Evolutionary conservation across 768 basidiomycete genomes (phyloP).

Genomic region (Boletus subcaerulescens): DNA sequence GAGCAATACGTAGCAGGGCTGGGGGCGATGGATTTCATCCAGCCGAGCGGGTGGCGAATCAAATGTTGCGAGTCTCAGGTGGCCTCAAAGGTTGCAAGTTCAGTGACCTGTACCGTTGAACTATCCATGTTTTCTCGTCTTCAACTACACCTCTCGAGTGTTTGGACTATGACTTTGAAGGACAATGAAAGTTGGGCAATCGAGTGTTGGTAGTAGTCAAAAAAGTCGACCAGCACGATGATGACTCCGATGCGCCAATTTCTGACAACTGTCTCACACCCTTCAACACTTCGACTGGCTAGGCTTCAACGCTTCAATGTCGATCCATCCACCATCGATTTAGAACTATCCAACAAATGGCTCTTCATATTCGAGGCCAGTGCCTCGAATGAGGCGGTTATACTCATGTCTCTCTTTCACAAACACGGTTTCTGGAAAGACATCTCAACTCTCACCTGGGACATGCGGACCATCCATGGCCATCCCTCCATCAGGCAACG

Average conservation of each 20-base stretch:
- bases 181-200: too few species aligned
- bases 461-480: constrained; percentile 48
- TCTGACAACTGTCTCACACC: constrained; percentile 23
- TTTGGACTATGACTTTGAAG: too few species aligned
- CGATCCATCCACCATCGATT: constrained; percentile 8
- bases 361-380: constrained; percentile 13
- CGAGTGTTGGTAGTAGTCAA: too few species aligned
- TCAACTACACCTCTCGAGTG: too few species aligned
- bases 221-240: too few species aligned
- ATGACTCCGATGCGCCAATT: background rate
- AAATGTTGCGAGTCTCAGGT: too few species aligned
- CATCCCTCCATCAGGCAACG: constrained; percentile 31
- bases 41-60: too few species aligned
- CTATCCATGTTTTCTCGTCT: too few species aligned
- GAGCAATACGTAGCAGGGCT: too few species aligned
- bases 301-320: background rate
- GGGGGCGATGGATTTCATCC: too few species aligned
- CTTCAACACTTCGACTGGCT: constrained; percentile 12
- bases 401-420: constrained; percentile 16
- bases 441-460: constrained; percentile 49
- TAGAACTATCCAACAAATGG: constrained; percentile 15
- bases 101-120: too few species aligned
- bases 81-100: too few species aligned
- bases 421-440: constrained; percentile 48
- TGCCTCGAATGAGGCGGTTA: background rate